Conservation (phyloP, 306 rosid genomes). For the Fragaria iinumae region DNA sequence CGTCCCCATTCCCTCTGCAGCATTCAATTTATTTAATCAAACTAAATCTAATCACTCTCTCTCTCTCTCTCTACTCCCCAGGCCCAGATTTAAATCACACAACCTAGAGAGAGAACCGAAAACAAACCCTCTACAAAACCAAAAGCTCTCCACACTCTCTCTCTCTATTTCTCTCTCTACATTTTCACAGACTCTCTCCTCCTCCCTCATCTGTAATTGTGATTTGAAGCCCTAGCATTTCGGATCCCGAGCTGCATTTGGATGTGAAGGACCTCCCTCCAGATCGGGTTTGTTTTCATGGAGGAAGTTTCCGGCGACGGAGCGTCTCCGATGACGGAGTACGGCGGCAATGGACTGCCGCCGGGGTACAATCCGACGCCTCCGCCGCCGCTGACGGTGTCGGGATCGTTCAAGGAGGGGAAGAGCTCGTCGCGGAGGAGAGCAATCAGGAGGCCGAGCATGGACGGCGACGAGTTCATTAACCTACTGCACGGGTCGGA, state of each 20-base stretch:
- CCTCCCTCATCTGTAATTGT: background rate
- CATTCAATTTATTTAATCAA: conserved; percentile 6
- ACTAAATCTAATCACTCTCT: conserved; percentile 24
- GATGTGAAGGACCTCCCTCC: conserved; percentile 47
- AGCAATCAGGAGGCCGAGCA: conserved; percentile 69
- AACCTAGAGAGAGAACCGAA: conserved; percentile 48
- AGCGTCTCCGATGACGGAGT: conserved; percentile 32
- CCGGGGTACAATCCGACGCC: conserved; percentile 31
- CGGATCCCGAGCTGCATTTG: conserved; percentile 60
- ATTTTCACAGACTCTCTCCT: conserved; percentile 20
- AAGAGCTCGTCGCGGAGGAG: conserved; percentile 78
- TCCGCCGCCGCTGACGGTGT: conserved; percentile 52
- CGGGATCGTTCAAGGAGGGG: conserved; percentile 96
- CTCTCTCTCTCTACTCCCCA: conserved; percentile 22
- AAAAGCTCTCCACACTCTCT: conserved; percentile 19
- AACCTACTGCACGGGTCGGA: conserved; percentile 96
- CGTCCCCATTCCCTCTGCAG: conserved; percentile 21
- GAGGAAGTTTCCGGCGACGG: conserved; percentile 76
- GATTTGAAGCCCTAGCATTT: conserved; percentile 54
- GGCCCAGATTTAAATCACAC: conserved; percentile 57
- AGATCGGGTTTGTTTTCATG: conserved; percentile 61
- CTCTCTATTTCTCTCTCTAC: conserved; percentile 15
- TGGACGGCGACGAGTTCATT: conserved; percentile 92
- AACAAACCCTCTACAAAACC: background rate
- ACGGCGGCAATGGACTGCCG: conserved; percentile 17